Percentiles rank a stretch among this genome's conserved stretches.
phyloP scores from a whole-genome alignment of 805 yeast species.

The Barnettozyma wickerhamii region DNA sequence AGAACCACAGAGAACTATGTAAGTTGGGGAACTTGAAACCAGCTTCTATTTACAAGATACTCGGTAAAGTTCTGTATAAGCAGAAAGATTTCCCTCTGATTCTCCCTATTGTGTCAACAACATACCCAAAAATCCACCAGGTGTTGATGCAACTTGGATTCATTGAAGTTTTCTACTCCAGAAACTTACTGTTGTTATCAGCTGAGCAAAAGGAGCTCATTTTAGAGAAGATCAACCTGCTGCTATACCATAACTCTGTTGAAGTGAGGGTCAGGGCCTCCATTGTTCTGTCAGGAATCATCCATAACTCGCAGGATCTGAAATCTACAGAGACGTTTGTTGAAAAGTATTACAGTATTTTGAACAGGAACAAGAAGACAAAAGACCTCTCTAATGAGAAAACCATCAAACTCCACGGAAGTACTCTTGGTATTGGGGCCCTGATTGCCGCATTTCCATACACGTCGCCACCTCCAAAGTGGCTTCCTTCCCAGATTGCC shows the following conservation, averaged over 20 bases:
- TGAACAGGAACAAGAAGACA: slow-evolving; percentile 25
- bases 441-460: slow-evolving; percentile 87
- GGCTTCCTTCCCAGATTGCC: slow-evolving; percentile 77
- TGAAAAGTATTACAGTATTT: slow-evolving; percentile 20
- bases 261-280: slow-evolving; percentile 77
- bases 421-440: slow-evolving; percentile 85
- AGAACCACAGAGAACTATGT: slow-evolving; percentile 74
- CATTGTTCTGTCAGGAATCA: slow-evolving; percentile 69
- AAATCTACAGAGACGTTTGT: slow-evolving; percentile 40
- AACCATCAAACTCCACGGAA: slow-evolving; percentile 64
- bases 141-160: slow-evolving; percentile 61
- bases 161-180: slow-evolving; percentile 65
- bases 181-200: slow-evolving; percentile 55
- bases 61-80: slow-evolving; percentile 46
- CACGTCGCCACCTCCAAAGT: slow-evolving; percentile 81
- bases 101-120: slow-evolving; percentile 36
- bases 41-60: slow-evolving; percentile 36
- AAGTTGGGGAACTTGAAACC: slow-evolving; percentile 62
- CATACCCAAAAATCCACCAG: slow-evolving; percentile 57
- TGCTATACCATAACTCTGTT: slow-evolving; percentile 58
- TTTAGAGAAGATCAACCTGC: slow-evolving; percentile 44
- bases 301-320: slow-evolving; percentile 46
- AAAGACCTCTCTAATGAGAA: slow-evolving; percentile 38
- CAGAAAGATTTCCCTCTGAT: slow-evolving; percentile 37
- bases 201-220: slow-evolving; percentile 43